phyloP scores from a whole-genome alignment of 805 yeast genomes.

The Metschnikowia koreensis region DNA sequence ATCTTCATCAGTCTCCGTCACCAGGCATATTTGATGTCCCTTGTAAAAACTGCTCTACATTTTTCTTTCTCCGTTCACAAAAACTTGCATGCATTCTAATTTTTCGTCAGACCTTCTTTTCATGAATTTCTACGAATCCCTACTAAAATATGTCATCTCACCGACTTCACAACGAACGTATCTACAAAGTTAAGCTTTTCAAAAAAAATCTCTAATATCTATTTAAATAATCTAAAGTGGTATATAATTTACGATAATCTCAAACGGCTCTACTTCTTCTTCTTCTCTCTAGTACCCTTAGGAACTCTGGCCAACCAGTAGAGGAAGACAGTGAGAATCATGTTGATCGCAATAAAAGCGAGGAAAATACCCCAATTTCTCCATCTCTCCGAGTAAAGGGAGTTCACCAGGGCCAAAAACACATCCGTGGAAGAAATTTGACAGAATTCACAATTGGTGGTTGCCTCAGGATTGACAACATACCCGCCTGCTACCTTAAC shows the following conservation, averaged over 20 bases:
- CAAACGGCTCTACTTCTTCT: slow-evolving; percentile 11
- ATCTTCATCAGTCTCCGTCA: no score
- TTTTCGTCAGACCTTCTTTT: no score
- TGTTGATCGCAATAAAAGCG: slow-evolving; percentile 43
- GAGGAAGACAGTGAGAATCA: slow-evolving; percentile 29
- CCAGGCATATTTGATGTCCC: no score
- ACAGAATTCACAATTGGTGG: slow-evolving; percentile 64
- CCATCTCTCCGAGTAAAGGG: slow-evolving; percentile 55
- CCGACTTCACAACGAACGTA: no score
- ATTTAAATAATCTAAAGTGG: neutral
- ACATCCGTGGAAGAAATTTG: slow-evolving; percentile 54
- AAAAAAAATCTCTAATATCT: neutral
- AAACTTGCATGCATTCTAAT: no score
- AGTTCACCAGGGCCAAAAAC: slow-evolving; percentile 48
- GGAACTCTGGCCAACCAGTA: slow-evolving; percentile 78
- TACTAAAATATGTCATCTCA: no score
- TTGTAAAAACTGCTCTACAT: no score
- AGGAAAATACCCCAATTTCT: slow-evolving; percentile 61
- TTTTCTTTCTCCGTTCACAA: no score
- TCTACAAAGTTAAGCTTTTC: no score
- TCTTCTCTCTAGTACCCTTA: slow-evolving; percentile 48
- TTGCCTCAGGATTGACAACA: slow-evolving; percentile 50
- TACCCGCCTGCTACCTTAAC: slow-evolving; percentile 52
- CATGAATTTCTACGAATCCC: no score
- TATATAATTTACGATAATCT: no score